phyloP scores from a whole-genome alignment of 371 early-diverging fungal species.

The Circinella umbellata region DNA sequence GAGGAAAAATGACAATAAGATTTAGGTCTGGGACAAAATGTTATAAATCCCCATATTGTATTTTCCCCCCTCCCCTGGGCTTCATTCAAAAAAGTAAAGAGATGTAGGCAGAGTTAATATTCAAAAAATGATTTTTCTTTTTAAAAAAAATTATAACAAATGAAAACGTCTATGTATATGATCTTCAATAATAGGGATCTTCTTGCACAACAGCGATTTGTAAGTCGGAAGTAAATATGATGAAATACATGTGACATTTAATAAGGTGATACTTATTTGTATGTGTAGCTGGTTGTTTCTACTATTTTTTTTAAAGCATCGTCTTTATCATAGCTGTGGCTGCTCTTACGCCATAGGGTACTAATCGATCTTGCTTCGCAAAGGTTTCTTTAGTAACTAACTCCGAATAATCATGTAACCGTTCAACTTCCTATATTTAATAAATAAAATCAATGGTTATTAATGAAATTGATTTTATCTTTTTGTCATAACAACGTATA shows the following conservation, averaged over 20 bases:
- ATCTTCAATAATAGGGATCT: no score
- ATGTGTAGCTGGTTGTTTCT: neutral
- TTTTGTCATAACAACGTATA: neutral
- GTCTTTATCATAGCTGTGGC: constrained; percentile 53
- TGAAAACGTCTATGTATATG: no score
- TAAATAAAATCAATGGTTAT: no score
- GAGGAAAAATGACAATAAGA: neutral
- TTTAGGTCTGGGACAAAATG: no score
- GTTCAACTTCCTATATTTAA: constrained; percentile 50
- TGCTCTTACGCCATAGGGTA: constrained; percentile 52
- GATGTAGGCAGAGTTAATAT: neutral
- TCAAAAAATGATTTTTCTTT: no score
- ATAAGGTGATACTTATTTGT: no score
- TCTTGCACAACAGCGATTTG: neutral
- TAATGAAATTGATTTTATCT: no score
- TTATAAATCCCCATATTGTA: no score
- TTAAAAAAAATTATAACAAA: no score
- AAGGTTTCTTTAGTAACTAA: constrained; percentile 46
- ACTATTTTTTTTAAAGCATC: constrained; percentile 43
- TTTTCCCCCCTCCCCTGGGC: neutral
- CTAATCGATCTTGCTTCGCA: constrained; percentile 40
- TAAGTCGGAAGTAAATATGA: neutral
- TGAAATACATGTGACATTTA: neutral
- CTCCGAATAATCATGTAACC: constrained; percentile 40
- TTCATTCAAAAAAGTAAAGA: no score